These are phyloP conservation scores for Agaricus sinodeliciosus DNA, from an alignment of 768 basidiomycete genomes.

Conservation along the genomic window DNA sequence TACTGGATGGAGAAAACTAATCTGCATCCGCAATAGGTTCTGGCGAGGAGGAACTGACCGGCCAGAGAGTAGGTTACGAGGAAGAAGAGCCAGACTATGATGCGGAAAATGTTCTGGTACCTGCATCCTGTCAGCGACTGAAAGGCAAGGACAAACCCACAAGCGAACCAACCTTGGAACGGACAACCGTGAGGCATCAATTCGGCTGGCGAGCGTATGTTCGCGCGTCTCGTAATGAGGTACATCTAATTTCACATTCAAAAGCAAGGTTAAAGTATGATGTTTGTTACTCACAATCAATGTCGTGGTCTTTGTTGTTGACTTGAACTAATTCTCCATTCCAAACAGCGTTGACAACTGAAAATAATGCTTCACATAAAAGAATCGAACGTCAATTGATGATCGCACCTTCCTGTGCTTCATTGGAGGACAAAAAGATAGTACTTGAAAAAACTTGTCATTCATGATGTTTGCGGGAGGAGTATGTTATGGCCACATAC, in stretches of 20 bases:
- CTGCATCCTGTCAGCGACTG: constrained; percentile 24
- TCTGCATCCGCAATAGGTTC: not conserved
- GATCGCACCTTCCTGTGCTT: constrained; percentile 68
- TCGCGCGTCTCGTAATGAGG: constrained; percentile 52
- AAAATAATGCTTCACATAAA: not conserved
- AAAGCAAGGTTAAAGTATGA: not conserved
- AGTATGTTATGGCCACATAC: constrained; percentile 28
- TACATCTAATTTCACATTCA: constrained; percentile 43
- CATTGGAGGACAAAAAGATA: constrained; percentile 80
- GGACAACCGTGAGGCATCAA: constrained; percentile 71
- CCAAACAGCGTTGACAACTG: constrained; percentile 83
- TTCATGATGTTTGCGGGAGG: not conserved
- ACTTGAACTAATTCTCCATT: constrained; percentile 74
- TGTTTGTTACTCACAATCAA: constrained; percentile 53
- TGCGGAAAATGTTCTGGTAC: constrained; percentile 83
- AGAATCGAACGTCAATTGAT: constrained; percentile 8
- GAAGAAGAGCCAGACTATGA: constrained; percentile 72
- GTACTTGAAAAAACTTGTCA: constrained; percentile 34
- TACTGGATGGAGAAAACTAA: constrained; percentile 32
- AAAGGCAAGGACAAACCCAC: not conserved
- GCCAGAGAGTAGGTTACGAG: constrained; percentile 79
- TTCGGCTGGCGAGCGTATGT: constrained; percentile 56
- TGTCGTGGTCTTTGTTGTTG: constrained; percentile 66
- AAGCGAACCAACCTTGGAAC: constrained; percentile 55
- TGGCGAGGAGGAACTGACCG: constrained; percentile 34